phyloP scores from a whole-genome alignment of 768 basidiomycete genomes.

The Rhodocollybia butyracea region DNA sequence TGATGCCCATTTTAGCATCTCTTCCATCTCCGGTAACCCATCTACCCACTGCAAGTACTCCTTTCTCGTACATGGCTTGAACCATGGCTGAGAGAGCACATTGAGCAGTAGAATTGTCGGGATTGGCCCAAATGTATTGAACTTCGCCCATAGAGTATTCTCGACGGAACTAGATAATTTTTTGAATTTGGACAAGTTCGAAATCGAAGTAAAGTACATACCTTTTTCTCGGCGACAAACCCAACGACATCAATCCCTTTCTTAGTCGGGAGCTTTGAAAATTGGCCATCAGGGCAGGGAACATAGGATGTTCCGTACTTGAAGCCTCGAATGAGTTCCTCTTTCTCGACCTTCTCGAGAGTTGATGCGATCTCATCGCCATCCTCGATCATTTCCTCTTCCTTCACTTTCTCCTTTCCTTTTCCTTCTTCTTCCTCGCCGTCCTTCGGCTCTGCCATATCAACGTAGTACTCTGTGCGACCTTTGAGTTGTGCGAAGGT shows the following conservation, averaged over 20 bases:
- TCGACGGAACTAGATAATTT: constrained; percentile 63
- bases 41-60: constrained; percentile 74
- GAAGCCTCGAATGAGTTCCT: constrained; percentile 77
- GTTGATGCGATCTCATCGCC: constrained; percentile 32
- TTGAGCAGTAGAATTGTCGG: constrained; percentile 62
- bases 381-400: constrained; percentile 24
- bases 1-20: constrained; percentile 85
- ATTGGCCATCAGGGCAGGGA: constrained; percentile 84
- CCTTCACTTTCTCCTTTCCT: constrained; percentile 23
- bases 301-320: constrained; percentile 89
- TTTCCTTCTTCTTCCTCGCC: constrained; percentile 29
- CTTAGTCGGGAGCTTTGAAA: constrained; percentile 65
- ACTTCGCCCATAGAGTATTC: constrained; percentile 84
- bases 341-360: constrained; percentile 64
- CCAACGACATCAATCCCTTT: constrained; percentile 88
- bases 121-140: constrained; percentile 81
- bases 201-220: constrained; percentile 26
- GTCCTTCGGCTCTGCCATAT: constrained; percentile 34
- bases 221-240: constrained; percentile 71
- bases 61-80: constrained; percentile 70
- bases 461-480: constrained; percentile 14
- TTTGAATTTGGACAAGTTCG: not conserved
- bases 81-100: constrained; percentile 85
- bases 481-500: constrained; percentile 38
- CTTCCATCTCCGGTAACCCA: constrained; percentile 72